These are phyloP conservation scores for Pestalotiopsis sp. DNA, from an alignment of 2,329 filamentous ascomycete genomes.

Conservation along the genomic window DNA sequence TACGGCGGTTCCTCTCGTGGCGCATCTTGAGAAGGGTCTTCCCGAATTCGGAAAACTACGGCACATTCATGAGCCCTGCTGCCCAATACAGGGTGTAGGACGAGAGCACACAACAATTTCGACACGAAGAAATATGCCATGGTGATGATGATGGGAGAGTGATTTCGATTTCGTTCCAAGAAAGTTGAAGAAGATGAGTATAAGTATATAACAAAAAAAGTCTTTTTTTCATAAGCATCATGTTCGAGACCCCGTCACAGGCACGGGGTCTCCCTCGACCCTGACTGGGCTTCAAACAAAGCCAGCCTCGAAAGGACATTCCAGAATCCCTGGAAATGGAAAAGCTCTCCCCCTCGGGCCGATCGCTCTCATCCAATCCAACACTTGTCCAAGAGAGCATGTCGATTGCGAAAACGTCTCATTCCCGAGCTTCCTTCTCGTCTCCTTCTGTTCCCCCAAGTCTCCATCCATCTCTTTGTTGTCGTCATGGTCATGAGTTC, in stretches of 20 bases:
- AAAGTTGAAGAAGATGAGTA: background rate
- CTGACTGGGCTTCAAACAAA: background rate
- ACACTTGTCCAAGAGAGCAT: background rate
- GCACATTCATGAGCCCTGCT: too few species aligned
- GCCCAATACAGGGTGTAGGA: too few species aligned
- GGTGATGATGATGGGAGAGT: background rate
- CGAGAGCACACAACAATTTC: too few species aligned
- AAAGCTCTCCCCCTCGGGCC: background rate
- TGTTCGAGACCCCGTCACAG: background rate
- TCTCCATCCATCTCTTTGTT: background rate
- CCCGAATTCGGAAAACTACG: too few species aligned
- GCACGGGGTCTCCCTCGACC: background rate
- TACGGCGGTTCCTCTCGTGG: background rate
- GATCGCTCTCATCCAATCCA: background rate
- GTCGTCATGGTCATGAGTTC: background rate
- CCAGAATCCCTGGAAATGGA: background rate
- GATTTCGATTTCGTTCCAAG: background rate
- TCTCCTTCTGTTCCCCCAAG: background rate
- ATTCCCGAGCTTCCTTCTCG: background rate
- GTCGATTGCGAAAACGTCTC: background rate
- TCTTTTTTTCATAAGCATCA: background rate
- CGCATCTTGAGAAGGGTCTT: background rate
- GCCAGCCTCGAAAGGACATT: background rate
- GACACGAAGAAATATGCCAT: background rate
- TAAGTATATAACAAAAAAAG: background rate